A percentile compares a stretch with the other conserved stretches of the same genome.
These are phyloP conservation scores for Chaetomidium leptoderma DNA, from an alignment of 495 filamentous ascomycete genomes.

Conservation along the genomic window DNA sequence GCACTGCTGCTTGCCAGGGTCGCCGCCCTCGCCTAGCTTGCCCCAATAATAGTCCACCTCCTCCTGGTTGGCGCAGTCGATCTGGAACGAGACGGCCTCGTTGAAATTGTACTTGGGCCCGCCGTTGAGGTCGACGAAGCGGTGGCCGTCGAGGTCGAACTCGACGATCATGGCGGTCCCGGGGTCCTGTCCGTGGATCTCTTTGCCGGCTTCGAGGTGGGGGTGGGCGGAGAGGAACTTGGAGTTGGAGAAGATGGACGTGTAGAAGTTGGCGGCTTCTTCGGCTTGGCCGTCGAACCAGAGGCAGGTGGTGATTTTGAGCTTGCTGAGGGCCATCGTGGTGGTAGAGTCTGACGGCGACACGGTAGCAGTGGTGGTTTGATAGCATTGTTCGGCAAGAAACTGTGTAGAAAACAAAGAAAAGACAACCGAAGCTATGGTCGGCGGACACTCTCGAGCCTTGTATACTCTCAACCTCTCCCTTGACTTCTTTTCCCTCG, in stretches of 20 bases:
- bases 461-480: no score
- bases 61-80: slow-evolving; percentile 36
- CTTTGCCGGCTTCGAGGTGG: slow-evolving; percentile 24
- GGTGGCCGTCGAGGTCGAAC: slow-evolving; percentile 34
- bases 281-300: slow-evolving; percentile 41
- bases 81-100: slow-evolving; percentile 31
- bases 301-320: slow-evolving; percentile 32
- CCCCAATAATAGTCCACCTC: slow-evolving; percentile 43
- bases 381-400: no score
- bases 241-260: slow-evolving; percentile 34
- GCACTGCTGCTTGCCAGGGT: slow-evolving; percentile 28
- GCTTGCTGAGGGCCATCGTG: slow-evolving; percentile 14
- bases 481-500: no score
- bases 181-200: slow-evolving; percentile 23
- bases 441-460: no score
- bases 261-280: slow-evolving; percentile 38
- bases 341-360: no score
- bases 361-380: no score
- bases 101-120: slow-evolving; percentile 34
- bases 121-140: slow-evolving; percentile 39
- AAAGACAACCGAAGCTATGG: no score
- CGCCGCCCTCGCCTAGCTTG: slow-evolving; percentile 33
- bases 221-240: slow-evolving; percentile 21
- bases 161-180: slow-evolving; percentile 30
- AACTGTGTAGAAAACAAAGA: no score